Evolutionary conservation across 805 yeast species (phyloP).

Genomic region (Candida ulmi): DNA sequence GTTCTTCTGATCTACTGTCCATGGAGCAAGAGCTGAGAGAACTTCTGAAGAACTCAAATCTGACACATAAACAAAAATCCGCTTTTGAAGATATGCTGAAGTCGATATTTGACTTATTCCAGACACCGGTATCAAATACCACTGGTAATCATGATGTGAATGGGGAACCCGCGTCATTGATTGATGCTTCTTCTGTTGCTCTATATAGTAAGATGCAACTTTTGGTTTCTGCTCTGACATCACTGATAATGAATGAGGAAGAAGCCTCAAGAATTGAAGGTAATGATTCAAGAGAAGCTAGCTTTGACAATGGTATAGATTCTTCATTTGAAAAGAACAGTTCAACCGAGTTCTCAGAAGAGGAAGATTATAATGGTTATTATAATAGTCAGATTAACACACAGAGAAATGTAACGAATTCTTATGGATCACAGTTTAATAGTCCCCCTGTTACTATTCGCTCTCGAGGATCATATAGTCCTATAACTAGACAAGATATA

Average conservation of each 20-base stretch:
- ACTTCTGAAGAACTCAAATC: constrained; percentile 15
- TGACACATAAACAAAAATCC: constrained; percentile 11
- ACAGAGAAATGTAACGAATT: no score
- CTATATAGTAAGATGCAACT: constrained; percentile 28
- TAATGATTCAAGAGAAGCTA: constrained; percentile 1
- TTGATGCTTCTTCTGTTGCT: constrained; percentile 22
- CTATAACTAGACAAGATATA: not conserved
- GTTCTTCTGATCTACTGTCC: constrained; percentile 26
- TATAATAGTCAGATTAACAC: not conserved
- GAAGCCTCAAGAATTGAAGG: constrained; percentile 10
- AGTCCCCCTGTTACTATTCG: no score
- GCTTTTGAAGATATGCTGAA: constrained; percentile 18
- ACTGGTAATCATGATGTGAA: not conserved
- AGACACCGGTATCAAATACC: constrained; percentile 13
- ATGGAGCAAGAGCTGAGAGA: constrained; percentile 25
- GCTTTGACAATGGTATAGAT: not conserved
- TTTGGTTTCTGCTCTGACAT: constrained; percentile 26
- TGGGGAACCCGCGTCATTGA: constrained; percentile 14
- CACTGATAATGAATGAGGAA: constrained; percentile 25
- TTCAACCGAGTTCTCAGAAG: constrained; percentile 2
- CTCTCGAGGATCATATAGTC: not conserved
- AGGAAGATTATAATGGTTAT: not conserved
- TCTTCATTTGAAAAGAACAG: not conserved
- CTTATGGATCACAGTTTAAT: no score
- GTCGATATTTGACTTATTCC: constrained; percentile 24